Evolutionary conservation across 2,329 filamentous ascomycete genomes (phyloP).

Genomic region (Arachnopeziza araneosa): DNA sequence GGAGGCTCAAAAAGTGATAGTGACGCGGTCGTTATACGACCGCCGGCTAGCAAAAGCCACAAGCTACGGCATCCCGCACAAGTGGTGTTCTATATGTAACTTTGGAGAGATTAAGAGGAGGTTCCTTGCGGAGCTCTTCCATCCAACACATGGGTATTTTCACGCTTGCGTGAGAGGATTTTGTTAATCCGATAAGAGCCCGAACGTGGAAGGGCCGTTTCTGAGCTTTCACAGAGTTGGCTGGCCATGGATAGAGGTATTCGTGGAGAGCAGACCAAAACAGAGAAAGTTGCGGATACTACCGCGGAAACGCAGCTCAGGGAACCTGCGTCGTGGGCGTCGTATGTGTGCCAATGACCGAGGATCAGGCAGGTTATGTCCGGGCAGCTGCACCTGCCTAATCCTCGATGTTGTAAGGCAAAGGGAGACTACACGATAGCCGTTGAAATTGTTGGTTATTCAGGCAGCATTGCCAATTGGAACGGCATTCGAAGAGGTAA

Average conservation of each 20-base stretch:
- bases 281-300: neutral
- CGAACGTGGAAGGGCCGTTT: neutral
- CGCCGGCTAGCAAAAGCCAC: neutral
- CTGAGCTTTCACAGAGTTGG: neutral
- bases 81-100: neutral
- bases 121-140: neutral
- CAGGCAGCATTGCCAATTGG: neutral
- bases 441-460: neutral
- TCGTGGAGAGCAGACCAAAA: neutral
- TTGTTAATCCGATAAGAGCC: neutral
- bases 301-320: neutral
- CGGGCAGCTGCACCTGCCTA: neutral
- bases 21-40: neutral
- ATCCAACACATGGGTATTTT: neutral
- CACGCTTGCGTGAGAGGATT: neutral
- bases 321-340: neutral
- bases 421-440: neutral
- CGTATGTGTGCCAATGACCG: neutral
- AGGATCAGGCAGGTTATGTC: neutral
- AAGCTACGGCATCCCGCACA: neutral
- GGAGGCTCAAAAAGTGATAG: neutral
- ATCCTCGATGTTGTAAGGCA: neutral
- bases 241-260: neutral
- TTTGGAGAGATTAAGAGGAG: neutral
- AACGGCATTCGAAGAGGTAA: constrained; percentile 16